Evolutionary conservation across 2,329 filamentous ascomycete species (phyloP).

Genomic region (Colletotrichum sidae): DNA sequence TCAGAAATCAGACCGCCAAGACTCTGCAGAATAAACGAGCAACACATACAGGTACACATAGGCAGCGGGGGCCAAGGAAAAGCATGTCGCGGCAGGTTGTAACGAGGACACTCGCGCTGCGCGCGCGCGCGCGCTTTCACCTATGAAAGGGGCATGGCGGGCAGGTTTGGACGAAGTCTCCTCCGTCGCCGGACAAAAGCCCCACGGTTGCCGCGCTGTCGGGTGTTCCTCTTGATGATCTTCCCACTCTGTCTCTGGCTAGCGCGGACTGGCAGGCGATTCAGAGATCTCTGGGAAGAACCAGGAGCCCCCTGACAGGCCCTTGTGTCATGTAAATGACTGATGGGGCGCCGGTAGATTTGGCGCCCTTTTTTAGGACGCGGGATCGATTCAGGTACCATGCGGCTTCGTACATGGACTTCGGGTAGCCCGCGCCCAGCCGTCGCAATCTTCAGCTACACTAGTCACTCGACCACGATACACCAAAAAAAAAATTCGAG

Average conservation of each 20-base stretch:
- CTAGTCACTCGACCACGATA: background rate
- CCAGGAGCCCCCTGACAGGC: constrained; percentile 16
- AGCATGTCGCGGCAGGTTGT: constrained; percentile 18
- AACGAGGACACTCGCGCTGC: constrained; percentile 16
- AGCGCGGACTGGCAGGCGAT: constrained; percentile 28
- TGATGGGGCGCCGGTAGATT: constrained; percentile 31
- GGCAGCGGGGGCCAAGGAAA: background rate
- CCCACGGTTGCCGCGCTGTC: constrained; percentile 36
- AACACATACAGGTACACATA: constrained; percentile 11
- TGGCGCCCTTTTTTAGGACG: constrained; percentile 19
- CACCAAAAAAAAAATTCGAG: too few relatives aligned
- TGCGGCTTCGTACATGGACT: constrained; percentile 5
- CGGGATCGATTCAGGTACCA: constrained; percentile 19
- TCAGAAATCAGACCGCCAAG: constrained; percentile 4
- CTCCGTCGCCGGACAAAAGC: constrained; percentile 6
- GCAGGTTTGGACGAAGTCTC: constrained; percentile 34
- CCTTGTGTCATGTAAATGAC: constrained; percentile 28
- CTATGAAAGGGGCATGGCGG: constrained; percentile 1
- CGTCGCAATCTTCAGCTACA: background rate
- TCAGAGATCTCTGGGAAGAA: constrained; percentile 30
- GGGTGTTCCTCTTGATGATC: constrained; percentile 23
- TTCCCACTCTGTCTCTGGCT: constrained; percentile 1
- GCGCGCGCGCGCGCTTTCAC: constrained; percentile 4
- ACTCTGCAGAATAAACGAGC: constrained; percentile 1
- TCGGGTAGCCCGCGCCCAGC: constrained; percentile 15